Conservation (phyloP, 169 alveolate genomes). For the Babesia bovis region DNA sequence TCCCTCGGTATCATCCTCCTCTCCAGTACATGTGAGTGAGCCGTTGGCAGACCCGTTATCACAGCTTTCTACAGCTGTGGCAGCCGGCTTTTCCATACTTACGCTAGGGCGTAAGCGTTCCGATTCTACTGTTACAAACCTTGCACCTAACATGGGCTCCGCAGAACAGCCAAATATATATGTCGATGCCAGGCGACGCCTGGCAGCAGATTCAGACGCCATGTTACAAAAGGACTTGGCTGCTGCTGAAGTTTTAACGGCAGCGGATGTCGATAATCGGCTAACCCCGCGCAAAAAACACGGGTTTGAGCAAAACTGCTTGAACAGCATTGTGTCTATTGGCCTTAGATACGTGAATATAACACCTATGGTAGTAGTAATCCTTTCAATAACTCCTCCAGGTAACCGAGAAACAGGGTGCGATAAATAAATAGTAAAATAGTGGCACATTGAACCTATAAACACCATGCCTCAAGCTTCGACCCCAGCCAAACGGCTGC, state of each 20-base stretch:
- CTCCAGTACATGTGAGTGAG: slow-evolving; percentile 14
- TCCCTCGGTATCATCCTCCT: slow-evolving; percentile 44
- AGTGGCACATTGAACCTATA: not conserved
- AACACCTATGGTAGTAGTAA: too few species aligned
- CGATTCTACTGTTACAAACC: not conserved
- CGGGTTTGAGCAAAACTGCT: slow-evolving; percentile 5
- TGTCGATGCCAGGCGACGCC: slow-evolving; percentile 6
- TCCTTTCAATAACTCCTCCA: too few species aligned
- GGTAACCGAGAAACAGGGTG: too few species aligned
- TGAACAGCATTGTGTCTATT: not conserved
- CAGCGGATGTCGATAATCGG: not conserved
- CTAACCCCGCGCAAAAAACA: not conserved
- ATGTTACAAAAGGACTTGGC: not conserved
- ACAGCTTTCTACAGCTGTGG: not conserved
- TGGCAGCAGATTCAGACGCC: slow-evolving; percentile 3
- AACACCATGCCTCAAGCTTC: not conserved
- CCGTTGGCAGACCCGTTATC: slow-evolving; percentile 3
- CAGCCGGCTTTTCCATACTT: not conserved
- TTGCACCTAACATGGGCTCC: not conserved
- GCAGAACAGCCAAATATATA: not conserved
- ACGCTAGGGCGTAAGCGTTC: slow-evolving; percentile 8
- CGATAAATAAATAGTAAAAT: too few species aligned
- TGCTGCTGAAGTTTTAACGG: not conserved
- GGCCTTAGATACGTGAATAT: too few species aligned
- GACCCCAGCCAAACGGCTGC: not conserved